A percentile compares a stretch with the other conserved stretches of the same genome.
These are phyloP conservation scores for Aspergillus steynii DNA, from an alignment of 495 filamentous ascomycete species.

Conservation along the genomic window DNA sequence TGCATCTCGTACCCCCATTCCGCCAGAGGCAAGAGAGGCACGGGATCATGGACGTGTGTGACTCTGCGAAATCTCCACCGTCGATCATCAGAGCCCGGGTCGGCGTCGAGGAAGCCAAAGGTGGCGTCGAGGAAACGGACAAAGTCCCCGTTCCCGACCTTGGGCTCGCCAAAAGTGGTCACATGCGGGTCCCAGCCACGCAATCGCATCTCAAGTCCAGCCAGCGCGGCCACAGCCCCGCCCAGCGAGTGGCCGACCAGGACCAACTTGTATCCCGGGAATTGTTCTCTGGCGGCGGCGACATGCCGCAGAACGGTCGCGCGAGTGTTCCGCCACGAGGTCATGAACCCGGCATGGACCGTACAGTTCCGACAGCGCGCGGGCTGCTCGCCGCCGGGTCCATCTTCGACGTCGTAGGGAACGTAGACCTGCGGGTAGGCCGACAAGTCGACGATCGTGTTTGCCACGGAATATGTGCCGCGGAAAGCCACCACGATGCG, in stretches of 20 bases:
- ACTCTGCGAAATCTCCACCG: conserved; percentile 65
- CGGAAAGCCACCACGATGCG: conserved; percentile 90
- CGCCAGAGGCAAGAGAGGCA: conserved; percentile 79
- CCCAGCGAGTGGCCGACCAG: conserved; percentile 91
- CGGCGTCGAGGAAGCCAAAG: conserved; percentile 53
- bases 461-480: conserved; percentile 89
- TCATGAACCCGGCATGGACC: conserved; percentile 87
- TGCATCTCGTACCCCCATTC: conserved; percentile 90
- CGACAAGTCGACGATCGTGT: conserved; percentile 85
- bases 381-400: conserved; percentile 17
- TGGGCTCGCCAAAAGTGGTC: conserved; percentile 93
- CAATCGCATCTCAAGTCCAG: conserved; percentile 70
- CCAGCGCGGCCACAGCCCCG: conserved; percentile 87
- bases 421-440: conserved; percentile 87
- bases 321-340: conserved; percentile 76
- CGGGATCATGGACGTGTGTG: conserved; percentile 84
- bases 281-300: conserved; percentile 46
- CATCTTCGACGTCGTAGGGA: conserved; percentile 69
- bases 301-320: conserved; percentile 62
- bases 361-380: conserved; percentile 75
- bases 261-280: conserved; percentile 71
- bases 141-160: conserved; percentile 74
- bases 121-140: conserved; percentile 63
- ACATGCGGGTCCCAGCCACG: conserved; percentile 70
- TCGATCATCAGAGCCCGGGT: conserved; percentile 17